A percentile compares a stretch with the other conserved stretches of the same genome.
These are phyloP conservation scores for Fragilariopsis cylindrus DNA, from an alignment of 108 stramenopile species.

Conservation along the genomic window DNA sequence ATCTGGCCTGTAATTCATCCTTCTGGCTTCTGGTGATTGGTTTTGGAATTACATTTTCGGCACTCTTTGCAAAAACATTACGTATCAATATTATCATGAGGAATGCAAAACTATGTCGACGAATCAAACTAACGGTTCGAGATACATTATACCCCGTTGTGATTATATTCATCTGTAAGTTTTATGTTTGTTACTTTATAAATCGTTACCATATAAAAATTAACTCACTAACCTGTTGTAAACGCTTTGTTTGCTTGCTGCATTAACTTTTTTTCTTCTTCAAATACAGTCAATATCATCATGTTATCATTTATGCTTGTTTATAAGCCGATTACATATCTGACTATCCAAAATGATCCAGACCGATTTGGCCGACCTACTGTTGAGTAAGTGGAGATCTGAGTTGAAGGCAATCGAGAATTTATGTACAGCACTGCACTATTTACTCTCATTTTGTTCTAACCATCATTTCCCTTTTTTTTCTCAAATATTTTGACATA, in stretches of 20 bases:
- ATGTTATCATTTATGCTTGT: constrained; percentile 42
- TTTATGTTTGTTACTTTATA: not conserved
- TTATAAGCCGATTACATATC: constrained; percentile 17
- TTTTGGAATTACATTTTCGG: constrained; percentile 21
- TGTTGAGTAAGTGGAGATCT: not conserved
- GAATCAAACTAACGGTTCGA: constrained; percentile 44
- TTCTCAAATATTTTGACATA: no score
- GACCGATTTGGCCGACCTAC: constrained; percentile 30
- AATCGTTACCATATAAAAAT: not conserved
- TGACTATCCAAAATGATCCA: not conserved
- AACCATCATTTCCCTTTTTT: not conserved
- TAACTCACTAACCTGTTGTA: not conserved
- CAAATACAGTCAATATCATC: constrained; percentile 38
- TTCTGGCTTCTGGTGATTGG: constrained; percentile 14
- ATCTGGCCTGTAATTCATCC: not conserved
- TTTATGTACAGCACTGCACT: no score
- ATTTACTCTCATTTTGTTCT: not conserved
- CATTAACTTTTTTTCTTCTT: not conserved
- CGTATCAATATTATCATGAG: constrained; percentile 34
- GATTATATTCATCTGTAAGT: not conserved
- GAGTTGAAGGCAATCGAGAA: not conserved
- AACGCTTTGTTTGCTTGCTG: not conserved
- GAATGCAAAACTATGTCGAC: constrained; percentile 24
- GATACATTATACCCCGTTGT: constrained; percentile 56
- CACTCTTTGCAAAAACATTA: constrained; percentile 31